A percentile compares a stretch with the other conserved stretches of the same genome.
Conservation (phyloP, 2,329 filamentous ascomycete species). For the Emmonsiellopsis sp. region DNA sequence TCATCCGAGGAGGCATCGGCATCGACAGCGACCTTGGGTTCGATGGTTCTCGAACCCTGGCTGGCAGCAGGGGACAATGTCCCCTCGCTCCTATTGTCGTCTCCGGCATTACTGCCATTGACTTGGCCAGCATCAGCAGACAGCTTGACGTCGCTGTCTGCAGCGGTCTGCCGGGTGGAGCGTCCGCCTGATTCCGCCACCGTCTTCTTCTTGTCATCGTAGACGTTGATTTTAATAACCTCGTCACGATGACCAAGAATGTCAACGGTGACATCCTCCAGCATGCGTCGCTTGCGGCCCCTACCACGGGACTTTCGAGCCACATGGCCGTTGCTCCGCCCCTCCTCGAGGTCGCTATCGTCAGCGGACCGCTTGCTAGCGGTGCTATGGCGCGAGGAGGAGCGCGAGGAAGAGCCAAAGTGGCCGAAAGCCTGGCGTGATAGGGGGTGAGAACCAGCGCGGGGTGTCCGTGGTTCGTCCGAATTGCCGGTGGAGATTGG, state of each 20-base stretch:
- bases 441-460: slow-evolving; percentile 8
- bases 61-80: neutral
- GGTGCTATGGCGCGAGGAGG: slow-evolving; percentile 33
- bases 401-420: slow-evolving; percentile 29
- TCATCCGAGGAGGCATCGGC: neutral
- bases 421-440: slow-evolving; percentile 16
- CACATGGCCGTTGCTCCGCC: slow-evolving; percentile 1
- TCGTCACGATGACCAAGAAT: slow-evolving; percentile 7
- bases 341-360: slow-evolving; percentile 29
- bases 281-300: slow-evolving; percentile 11
- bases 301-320: slow-evolving; percentile 8
- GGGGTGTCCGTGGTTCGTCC: neutral
- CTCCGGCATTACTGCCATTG: neutral
- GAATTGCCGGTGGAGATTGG: neutral
- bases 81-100: neutral
- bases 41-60: neutral
- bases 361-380: slow-evolving; percentile 33
- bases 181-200: slow-evolving; percentile 1
- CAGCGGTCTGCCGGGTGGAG: neutral
- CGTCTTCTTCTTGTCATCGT: slow-evolving; percentile 4
- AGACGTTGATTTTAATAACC: slow-evolving; percentile 7
- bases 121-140: neutral
- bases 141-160: neutral
- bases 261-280: slow-evolving; percentile 12
- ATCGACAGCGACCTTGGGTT: neutral